Conservation (phyloP, 495 filamentous ascomycete species). For the Penicillium desertorum region DNA sequence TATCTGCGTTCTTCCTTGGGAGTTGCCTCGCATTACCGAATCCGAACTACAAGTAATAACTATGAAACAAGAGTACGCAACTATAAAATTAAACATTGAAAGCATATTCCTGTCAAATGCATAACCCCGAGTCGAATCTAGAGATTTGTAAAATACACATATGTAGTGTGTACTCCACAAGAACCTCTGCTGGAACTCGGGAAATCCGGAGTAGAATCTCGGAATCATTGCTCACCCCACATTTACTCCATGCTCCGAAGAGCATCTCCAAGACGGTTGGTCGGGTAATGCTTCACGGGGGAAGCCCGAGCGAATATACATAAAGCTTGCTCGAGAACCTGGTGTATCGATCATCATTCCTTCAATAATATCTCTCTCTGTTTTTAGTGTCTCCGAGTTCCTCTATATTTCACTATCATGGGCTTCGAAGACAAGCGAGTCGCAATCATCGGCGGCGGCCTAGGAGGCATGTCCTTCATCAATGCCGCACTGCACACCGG, state of each 20-base stretch:
- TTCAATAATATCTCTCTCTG: not conserved
- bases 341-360: not conserved
- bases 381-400: not conserved
- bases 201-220: conserved; percentile 15
- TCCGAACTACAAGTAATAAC: not conserved
- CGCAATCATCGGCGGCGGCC: conserved; percentile 59
- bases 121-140: not conserved
- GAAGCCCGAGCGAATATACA: conserved; percentile 14
- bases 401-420: conserved; percentile 14
- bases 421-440: conserved; percentile 39
- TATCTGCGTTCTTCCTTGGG: not conserved
- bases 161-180: not conserved
- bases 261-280: conserved; percentile 13
- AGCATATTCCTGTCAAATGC: not conserved
- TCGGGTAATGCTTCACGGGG: conserved; percentile 24
- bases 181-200: conserved; percentile 10
- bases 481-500: conserved; percentile 50
- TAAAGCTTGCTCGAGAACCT: conserved; percentile 13
- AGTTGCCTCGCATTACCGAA: not conserved
- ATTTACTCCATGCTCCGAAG: conserved; percentile 29
- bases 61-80: not conserved
- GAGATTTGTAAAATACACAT: not conserved
- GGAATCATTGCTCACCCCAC: conserved; percentile 19
- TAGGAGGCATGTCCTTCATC: conserved; percentile 50
- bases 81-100: not conserved